phyloP scores from a whole-genome alignment of 208 protist genomes.

The Crithidia sp. region DNA sequence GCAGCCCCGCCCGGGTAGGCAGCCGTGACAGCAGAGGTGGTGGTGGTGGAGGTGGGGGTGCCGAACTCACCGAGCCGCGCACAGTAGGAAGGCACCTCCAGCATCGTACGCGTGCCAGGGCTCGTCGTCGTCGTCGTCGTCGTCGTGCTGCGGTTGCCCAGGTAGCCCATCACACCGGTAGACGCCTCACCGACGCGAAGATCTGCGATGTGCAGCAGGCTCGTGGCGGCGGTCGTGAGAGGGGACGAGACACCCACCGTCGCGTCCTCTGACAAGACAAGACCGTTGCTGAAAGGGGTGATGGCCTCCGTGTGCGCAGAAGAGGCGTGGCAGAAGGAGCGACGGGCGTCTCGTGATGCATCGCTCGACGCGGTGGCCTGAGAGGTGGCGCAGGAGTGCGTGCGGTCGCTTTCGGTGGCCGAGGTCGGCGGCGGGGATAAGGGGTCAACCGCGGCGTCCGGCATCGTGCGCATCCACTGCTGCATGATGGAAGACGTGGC shows the following conservation, averaged over 20 bases:
- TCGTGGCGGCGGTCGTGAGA: conserved; percentile 6
- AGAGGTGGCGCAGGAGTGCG: neutral
- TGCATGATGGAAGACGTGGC: neutral
- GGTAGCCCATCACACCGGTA: neutral
- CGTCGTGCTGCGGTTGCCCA: neutral
- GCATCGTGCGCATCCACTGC: too few relatives aligned
- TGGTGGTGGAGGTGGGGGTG: neutral
- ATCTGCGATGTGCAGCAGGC: neutral
- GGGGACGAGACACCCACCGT: neutral
- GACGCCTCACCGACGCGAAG: neutral
- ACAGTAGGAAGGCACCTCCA: neutral
- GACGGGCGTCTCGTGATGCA: neutral
- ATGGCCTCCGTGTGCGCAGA: conserved; percentile 1
- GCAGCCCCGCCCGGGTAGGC: neutral
- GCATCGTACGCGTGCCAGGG: neutral
- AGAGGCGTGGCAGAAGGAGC: neutral
- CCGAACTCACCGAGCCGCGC: neutral
- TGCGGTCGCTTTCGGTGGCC: neutral
- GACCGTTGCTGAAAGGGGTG: conserved; percentile 14
- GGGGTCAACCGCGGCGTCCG: too few relatives aligned
- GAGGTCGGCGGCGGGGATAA: too few relatives aligned
- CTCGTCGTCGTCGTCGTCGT: neutral
- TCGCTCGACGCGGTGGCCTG: neutral
- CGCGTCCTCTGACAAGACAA: conserved; percentile 5
- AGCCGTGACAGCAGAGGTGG: neutral